phyloP scores from a whole-genome alignment of 2,329 filamentous ascomycete species.

The Whalleya microplaca region DNA sequence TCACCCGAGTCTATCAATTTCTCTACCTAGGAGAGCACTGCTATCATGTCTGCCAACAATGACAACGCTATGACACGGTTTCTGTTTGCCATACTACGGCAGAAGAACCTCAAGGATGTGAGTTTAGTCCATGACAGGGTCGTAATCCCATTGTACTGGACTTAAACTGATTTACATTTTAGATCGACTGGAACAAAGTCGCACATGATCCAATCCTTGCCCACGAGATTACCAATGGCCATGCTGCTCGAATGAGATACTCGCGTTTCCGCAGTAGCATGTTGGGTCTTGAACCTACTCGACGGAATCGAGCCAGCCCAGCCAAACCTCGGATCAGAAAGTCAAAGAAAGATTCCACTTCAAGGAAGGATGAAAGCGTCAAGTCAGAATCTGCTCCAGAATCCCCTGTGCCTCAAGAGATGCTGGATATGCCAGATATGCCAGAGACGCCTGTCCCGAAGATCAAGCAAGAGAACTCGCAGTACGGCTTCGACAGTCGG shows the following conservation, averaged over 20 bases:
- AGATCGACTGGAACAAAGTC: conserved; percentile 65
- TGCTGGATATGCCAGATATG: conserved; percentile 29
- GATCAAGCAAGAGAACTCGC: conserved; percentile 45
- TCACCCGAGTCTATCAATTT: conserved; percentile 10
- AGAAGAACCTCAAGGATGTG: conserved; percentile 65
- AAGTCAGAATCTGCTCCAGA: conserved; percentile 43
- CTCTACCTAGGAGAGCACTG: conserved; percentile 11
- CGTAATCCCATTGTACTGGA: background rate
- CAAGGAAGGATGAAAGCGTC: conserved; percentile 43
- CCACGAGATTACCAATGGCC: conserved; percentile 61
- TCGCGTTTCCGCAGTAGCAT: conserved; percentile 55
- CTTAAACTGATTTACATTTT: conserved; percentile 10
- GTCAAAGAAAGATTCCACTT: conserved; percentile 44
- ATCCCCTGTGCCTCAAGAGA: conserved; percentile 24
- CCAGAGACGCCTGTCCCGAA: conserved; percentile 28
- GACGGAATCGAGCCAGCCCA: conserved; percentile 46
- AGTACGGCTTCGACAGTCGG: conserved; percentile 35
- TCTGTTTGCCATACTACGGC: conserved; percentile 62
- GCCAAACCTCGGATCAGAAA: conserved; percentile 51
- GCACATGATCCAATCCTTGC: conserved; percentile 57
- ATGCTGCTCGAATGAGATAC: conserved; percentile 64
- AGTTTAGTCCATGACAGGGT: conserved; percentile 35
- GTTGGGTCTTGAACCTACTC: conserved; percentile 52
- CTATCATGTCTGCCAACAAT: conserved; percentile 56
- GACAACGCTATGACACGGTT: conserved; percentile 62